Base-by-base conservation (phyloP, 2,329 filamentous ascomycete species). In the Aureobasidium sp. region DNA sequence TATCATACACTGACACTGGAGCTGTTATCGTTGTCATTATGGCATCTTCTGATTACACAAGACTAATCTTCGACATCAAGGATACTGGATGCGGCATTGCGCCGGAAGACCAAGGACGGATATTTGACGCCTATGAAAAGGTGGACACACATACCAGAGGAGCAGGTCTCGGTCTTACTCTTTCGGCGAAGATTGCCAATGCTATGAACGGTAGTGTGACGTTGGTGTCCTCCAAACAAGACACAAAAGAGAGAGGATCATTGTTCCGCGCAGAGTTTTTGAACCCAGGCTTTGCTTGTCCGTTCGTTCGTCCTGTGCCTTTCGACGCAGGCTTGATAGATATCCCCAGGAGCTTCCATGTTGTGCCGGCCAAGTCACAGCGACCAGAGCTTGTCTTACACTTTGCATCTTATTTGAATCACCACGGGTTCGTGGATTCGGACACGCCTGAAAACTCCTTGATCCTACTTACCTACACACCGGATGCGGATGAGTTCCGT, bases 71-170 rank as follows among this genome's bases (percentile, higher is more conserved):
- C n/a, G 77, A 79, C 44, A 63, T 80, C 1, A 66, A 74, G 45
- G 77, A 80, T 47, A 78, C 72, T 1, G 77, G 77, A 0, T 66
- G 71, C 3, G 77, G 77, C 1, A 77, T 79, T n/a, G 63, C 64
- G 1, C 53, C 64, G 1, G 65, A 70, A 3, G 67, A 78, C 7
- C 72, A 75, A 3, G 24, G 68, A 3, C 73, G 75, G 2, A 76
- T 79, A 4, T 79, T 79, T 31, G 69, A 75, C 3, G 68, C 76
- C 0, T 78, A 79, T 22, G 77, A 78, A 44, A 79, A 78, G 37
- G 70, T 73, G 1, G 70, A 73, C 37, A 63, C 64, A 0, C 70
- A 76, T 39, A 73, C 75, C 0, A 71, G 70, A 1, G 74, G 77
- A 3, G 75, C 75, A 31, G 76, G 78, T 0, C 69, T 79, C 0